Conservation (phyloP, 73 alveolate species). For the Symbiodinium natans region DNA sequence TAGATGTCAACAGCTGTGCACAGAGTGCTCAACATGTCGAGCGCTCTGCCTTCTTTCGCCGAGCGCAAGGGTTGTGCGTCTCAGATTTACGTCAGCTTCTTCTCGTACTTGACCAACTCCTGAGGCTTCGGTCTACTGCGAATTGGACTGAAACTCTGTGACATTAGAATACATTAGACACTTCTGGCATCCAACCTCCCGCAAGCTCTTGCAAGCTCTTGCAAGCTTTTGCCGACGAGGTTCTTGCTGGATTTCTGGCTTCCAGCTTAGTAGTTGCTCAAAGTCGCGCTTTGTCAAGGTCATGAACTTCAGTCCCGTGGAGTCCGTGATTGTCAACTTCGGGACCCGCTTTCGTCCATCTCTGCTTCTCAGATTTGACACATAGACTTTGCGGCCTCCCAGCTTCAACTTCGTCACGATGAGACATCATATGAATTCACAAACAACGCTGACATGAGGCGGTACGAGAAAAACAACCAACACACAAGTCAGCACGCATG, state of each 20-base stretch:
- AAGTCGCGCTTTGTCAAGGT: conserved; percentile 66
- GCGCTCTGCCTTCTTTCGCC: too few species aligned
- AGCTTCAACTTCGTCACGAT: too few species aligned
- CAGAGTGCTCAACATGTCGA: too few species aligned
- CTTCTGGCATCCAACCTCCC: background rate
- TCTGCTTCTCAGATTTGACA: conserved; percentile 46
- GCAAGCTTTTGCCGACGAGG: background rate
- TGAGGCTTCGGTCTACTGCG: background rate
- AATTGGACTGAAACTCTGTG: background rate
- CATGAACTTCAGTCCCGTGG: conserved; percentile 40
- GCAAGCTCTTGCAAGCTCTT: background rate
- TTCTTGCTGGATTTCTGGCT: conserved; percentile 61
- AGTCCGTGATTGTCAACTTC: conserved; percentile 53
- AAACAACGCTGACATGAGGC: too few species aligned
- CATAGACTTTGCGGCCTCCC: conserved; percentile 56
- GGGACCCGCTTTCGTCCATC: conserved; percentile 69
- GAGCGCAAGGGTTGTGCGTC: too few species aligned
- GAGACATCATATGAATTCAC: too few species aligned
- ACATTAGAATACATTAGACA: background rate
- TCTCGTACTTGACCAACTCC: conserved; percentile 67
- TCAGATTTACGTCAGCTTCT: conserved; percentile 26
- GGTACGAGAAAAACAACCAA: too few species aligned
- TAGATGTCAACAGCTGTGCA: too few species aligned
- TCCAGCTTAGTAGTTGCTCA: conserved; percentile 67
- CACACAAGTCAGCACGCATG: too few species aligned